A percentile compares a stretch with the other conserved stretches of the same genome.
phyloP scores from a whole-genome alignment of 805 yeast genomes.

The Candida oleophila region DNA sequence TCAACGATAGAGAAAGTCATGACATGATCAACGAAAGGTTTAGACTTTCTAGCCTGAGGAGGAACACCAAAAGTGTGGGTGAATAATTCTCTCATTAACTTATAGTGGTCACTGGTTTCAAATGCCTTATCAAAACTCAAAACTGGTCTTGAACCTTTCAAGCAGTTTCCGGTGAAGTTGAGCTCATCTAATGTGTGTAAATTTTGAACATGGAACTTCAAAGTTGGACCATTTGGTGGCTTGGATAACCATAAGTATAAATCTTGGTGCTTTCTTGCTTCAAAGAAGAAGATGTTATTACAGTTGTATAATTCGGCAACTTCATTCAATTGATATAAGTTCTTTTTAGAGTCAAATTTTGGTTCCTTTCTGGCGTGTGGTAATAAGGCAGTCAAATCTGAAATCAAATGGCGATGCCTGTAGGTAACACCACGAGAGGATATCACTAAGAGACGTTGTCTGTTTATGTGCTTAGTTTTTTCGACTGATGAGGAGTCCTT shows the following conservation, averaged over 20 bases:
- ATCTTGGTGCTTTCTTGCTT: slow-evolving; percentile 94
- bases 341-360: slow-evolving; percentile 89
- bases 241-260: slow-evolving; percentile 92
- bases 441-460: slow-evolving; percentile 84
- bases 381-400: slow-evolving; percentile 71
- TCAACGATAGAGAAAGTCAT: slow-evolving; percentile 91
- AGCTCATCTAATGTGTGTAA: slow-evolving; percentile 94
- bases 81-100: slow-evolving; percentile 68
- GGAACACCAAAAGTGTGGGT: slow-evolving; percentile 81
- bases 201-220: slow-evolving; percentile 91
- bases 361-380: slow-evolving; percentile 98
- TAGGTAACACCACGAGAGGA: slow-evolving; percentile 94
- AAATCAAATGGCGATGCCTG: slow-evolving; percentile 92
- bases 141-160: slow-evolving; percentile 92
- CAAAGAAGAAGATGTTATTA: slow-evolving; percentile 90
- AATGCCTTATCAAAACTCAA: slow-evolving; percentile 84
- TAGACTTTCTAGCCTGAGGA: slow-evolving; percentile 84
- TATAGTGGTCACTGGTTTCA: slow-evolving; percentile 60
- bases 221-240: slow-evolving; percentile 97
- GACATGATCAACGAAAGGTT: slow-evolving; percentile 95
- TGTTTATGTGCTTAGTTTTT: slow-evolving; percentile 64
- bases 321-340: slow-evolving; percentile 85
- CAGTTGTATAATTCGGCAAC: slow-evolving; percentile 96
- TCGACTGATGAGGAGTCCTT: slow-evolving; percentile 41
- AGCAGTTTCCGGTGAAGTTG: slow-evolving; percentile 93